A percentile compares a stretch with the other conserved stretches of the same genome.
phyloP scores from a whole-genome alignment of 768 basidiomycete species.

The Macrocybe gigantea region DNA sequence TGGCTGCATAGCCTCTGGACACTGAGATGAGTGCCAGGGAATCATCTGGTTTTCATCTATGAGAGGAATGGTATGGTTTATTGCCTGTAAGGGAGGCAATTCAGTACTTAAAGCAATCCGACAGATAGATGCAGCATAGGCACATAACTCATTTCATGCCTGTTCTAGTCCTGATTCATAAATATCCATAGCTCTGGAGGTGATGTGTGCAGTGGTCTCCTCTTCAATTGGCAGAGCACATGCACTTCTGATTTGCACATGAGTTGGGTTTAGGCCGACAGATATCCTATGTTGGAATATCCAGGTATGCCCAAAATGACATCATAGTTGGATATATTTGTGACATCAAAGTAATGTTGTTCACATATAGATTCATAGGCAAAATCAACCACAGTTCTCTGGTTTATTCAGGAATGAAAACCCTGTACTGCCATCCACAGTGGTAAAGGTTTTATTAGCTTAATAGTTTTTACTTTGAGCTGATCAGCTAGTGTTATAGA shows the following conservation, averaged over 20 bases:
- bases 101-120: neutral
- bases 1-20: neutral
- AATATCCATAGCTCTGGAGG: neutral
- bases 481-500: neutral
- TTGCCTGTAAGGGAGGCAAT: neutral
- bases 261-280: constrained; percentile 11
- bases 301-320: constrained; percentile 16
- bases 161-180: neutral
- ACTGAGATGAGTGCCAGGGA: neutral
- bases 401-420: constrained; percentile 21
- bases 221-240: constrained; percentile 2
- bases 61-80: constrained; percentile 1
- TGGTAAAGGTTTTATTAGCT: constrained; percentile 21
- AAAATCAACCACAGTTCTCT: neutral
- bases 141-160: neutral
- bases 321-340: constrained; percentile 5
- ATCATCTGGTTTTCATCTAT: neutral
- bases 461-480: neutral
- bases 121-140: neutral
- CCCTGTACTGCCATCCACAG: constrained; percentile 26
- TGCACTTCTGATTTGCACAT: constrained; percentile 8
- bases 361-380: constrained; percentile 1
- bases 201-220: neutral
- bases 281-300: constrained; percentile 14
- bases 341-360: constrained; percentile 12